These are phyloP conservation scores for Colletotrichum viniferum DNA, from an alignment of 2,329 filamentous ascomycete genomes.

Conservation along the genomic window DNA sequence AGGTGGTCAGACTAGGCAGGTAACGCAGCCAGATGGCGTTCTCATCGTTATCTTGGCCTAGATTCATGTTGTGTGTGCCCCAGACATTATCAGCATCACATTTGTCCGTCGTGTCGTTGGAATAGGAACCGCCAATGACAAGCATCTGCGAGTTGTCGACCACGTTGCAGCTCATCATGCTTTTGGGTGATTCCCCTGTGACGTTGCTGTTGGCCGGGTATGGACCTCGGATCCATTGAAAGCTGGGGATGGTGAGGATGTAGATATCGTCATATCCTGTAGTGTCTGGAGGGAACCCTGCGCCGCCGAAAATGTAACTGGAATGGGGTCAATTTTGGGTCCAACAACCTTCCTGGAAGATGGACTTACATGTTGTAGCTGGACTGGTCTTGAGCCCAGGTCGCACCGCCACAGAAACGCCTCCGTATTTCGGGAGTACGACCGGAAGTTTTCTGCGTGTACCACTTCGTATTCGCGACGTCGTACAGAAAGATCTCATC, in stretches of 20 bases:
- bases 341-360: neutral
- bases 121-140: neutral
- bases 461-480: neutral
- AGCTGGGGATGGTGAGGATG: conserved; percentile 74
- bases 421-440: neutral
- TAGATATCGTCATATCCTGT: conserved; percentile 70
- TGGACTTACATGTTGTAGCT: neutral
- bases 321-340: accelerated
- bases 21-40: neutral
- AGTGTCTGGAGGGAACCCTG: neutral
- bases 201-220: neutral
- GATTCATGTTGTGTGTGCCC: neutral
- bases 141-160: neutral
- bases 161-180: neutral
- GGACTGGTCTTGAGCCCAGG: neutral
- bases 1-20: neutral
- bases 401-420: neutral
- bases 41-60: neutral
- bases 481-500: neutral
- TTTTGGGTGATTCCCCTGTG: neutral
- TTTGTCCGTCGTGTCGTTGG: neutral
- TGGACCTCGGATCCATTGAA: conserved; percentile 68
- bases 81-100: neutral
- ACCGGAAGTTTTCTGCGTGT: neutral
- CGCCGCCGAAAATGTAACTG: neutral